Evolutionary conservation across 768 basidiomycete species (phyloP).

Genomic region (Phylloporus sp.): DNA sequence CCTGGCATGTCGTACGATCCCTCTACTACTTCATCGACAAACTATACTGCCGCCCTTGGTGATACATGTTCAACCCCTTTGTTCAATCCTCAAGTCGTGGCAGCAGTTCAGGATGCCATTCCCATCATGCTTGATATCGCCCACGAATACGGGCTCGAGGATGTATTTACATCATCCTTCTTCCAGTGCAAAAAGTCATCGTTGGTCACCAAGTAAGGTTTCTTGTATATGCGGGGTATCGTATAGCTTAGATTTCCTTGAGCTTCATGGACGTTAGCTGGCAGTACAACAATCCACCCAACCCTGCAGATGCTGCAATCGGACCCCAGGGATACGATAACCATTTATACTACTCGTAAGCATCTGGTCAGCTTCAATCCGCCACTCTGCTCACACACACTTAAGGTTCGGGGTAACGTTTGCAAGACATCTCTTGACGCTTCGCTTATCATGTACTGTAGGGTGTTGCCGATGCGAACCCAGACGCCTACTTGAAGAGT

Average conservation of each 20-base stretch:
- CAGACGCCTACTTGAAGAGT: conserved; percentile 57
- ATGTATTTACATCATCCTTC: conserved; percentile 20
- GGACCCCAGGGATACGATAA: conserved; percentile 77
- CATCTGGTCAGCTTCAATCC: not conserved
- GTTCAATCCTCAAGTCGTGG: conserved; percentile 29
- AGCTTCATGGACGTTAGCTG: conserved; percentile 83
- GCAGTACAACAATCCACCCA: conserved; percentile 65
- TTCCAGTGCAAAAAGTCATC: conserved; percentile 18
- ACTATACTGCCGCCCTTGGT: conserved; percentile 34
- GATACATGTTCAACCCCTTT: conserved; percentile 11
- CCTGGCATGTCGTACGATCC: conserved; percentile 4
- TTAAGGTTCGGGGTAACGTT: conserved; percentile 53
- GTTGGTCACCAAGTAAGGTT: conserved; percentile 37
- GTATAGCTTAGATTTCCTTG: conserved; percentile 2
- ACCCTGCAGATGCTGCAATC: conserved; percentile 62
- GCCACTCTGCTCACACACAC: conserved; percentile 5
- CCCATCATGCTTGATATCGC: conserved; percentile 34
- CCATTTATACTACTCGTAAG: conserved; percentile 72
- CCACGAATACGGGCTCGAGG: conserved; percentile 15
- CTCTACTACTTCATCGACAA: conserved; percentile 22
- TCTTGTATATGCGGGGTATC: not conserved
- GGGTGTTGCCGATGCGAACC: conserved; percentile 67
- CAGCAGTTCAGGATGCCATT: conserved; percentile 33
- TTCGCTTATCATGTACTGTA: conserved; percentile 22
- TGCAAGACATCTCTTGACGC: not conserved